A percentile compares a stretch with the other conserved stretches of the same genome.
phyloP scores from a whole-genome alignment of 1,139 yeast genomes.

The Nadsonia starkeyi-henricii region DNA sequence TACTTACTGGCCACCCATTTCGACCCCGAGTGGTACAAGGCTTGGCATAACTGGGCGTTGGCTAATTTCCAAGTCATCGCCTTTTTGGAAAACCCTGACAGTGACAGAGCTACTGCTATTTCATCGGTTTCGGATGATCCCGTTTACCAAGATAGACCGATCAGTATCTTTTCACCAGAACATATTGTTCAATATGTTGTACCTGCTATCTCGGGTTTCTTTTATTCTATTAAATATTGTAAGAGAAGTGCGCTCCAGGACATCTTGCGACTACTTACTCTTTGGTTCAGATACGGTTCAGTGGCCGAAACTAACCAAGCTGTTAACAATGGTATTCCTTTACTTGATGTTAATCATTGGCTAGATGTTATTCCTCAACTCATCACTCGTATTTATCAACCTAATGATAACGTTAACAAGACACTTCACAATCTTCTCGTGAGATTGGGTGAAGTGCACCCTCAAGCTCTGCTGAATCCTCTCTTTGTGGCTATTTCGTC shows the following conservation, averaged over 20 bases:
- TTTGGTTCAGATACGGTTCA: constrained; percentile 96
- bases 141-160: constrained; percentile 11
- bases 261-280: constrained; percentile 71
- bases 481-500: constrained; percentile 93
- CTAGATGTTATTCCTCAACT: constrained; percentile 89
- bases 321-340: constrained; percentile 77
- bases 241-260: constrained; percentile 83
- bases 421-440: constrained; percentile 69
- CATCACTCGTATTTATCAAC: constrained; percentile 92
- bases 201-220: constrained; percentile 90
- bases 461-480: constrained; percentile 93
- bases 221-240: constrained; percentile 84
- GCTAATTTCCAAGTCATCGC: constrained; percentile 94
- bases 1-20: constrained; percentile 89
- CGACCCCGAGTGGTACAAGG: constrained; percentile 88
- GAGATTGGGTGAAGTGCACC: constrained; percentile 88
- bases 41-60: constrained; percentile 99
- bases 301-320: constrained; percentile 83
- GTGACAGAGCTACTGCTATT: constrained; percentile 15
- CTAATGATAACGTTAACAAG: constrained; percentile 70
- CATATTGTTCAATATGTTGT: constrained; percentile 69
- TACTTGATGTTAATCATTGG: constrained; percentile 90
- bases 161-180: constrained; percentile 11
- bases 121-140: constrained; percentile 15
- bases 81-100: constrained; percentile 25